phyloP scores from a whole-genome alignment of 257 asterid genomes.

The Eustoma russellianum region DNA sequence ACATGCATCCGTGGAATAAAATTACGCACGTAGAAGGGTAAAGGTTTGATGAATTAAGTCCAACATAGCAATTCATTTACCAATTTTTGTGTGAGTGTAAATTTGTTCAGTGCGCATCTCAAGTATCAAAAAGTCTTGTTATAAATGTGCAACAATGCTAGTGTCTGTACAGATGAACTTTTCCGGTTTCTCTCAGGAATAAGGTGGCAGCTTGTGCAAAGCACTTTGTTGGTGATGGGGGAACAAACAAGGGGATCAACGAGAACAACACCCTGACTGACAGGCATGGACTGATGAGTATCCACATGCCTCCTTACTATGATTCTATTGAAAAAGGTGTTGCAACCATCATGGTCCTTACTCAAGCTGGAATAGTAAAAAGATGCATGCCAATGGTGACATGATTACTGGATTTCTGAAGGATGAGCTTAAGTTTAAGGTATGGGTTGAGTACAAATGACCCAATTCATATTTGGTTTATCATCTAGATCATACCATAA shows the following conservation, averaged over 20 bases:
- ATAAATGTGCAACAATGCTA: too few species aligned
- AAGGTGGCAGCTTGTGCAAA: slow-evolving; percentile 95
- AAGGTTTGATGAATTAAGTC: too few species aligned
- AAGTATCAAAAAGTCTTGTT: too few species aligned
- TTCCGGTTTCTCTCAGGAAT: slow-evolving; percentile 29
- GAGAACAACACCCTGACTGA: slow-evolving; percentile 58
- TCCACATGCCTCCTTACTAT: slow-evolving; percentile 87
- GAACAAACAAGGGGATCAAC: slow-evolving; percentile 64
- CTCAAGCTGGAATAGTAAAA: slow-evolving; percentile 83
- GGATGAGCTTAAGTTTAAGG: slow-evolving; percentile 76
- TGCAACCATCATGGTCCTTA: slow-evolving; percentile 77
- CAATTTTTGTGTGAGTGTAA: too few species aligned
- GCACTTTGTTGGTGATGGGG: slow-evolving; percentile 96
- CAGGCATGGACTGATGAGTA: slow-evolving; percentile 61
- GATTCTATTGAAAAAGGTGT: slow-evolving; percentile 74
- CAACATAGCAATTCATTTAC: too few species aligned
- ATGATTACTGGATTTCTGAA: slow-evolving; percentile 72
- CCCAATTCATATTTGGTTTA: background rate
- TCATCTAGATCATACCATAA: background rate
- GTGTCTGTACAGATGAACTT: background rate
- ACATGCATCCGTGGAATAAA: too few species aligned
- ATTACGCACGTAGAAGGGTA: too few species aligned
- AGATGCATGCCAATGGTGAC: slow-evolving; percentile 75
- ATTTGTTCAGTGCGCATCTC: too few species aligned
- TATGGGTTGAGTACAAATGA: slow-evolving; percentile 5